Base-by-base conservation (phyloP, 805 yeast genomes). In the Monosporozyma siamensis region DNA sequence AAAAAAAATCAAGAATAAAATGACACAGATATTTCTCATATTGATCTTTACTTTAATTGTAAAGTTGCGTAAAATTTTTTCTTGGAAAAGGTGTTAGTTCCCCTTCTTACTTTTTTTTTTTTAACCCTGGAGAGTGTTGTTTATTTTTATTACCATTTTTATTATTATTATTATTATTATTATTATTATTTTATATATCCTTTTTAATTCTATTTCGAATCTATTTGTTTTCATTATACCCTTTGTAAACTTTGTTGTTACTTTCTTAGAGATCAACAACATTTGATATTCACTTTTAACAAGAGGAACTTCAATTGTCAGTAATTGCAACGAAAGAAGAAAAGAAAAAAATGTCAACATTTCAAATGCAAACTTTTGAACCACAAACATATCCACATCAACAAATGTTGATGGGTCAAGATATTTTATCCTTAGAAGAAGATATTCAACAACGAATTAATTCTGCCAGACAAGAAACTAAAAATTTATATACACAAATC, bases 401-500 rank as follows among this genome's bases (percentile, higher is more conserved):
- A 11, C 52, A 50, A 27, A 22, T 41, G 3, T 7, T 43, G 3
- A 17, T 36, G 17, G 10, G 27, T 4, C 23, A 41, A n/a, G 48
- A 54, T 30, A 22, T n/a, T 12, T 18, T 18, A n/a, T 31, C 40
- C 11, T 34, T 54, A 7, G 60, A 54, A 41, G 54, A 48, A 8
- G 58, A 54, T 24, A 44, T 63, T 17, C 55, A 56, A 34, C 48
- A 50, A 20, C 56, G 56, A 38, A 55, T 68, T 20, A 51, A 50
- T 14, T 46, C 49, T 23, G 76, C 78, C 1, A 64, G 73, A 37
- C 58, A 61, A 15, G 74, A 72, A 48, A 73, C 77, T 1, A 63
- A 65, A 38, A 65, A 63, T 39, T 61, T 77, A n/a, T 72, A 73
- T 49, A 56, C 58, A 24, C 80, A 75, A 53, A 67, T 77, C 9